These are phyloP conservation scores for Wallacemonas collosoma DNA, from an alignment of 208 protist species.

Conservation along the genomic window DNA sequence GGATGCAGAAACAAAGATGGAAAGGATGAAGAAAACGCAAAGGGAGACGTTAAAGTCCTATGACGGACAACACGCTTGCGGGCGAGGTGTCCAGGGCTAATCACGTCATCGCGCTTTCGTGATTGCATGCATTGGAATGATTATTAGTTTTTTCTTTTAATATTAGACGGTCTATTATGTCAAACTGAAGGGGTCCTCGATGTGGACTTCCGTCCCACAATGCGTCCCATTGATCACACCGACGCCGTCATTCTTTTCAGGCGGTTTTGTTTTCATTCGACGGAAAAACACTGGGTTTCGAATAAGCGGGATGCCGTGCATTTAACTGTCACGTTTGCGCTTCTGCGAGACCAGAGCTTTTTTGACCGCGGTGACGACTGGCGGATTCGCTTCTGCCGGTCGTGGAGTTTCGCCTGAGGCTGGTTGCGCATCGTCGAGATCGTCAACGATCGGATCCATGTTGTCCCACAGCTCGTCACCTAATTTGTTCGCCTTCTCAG, in stretches of 20 bases:
- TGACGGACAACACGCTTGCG: too few relatives aligned
- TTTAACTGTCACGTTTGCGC: conserved; percentile 10
- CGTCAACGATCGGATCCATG: conserved; percentile 85
- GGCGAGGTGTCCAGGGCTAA: too few relatives aligned
- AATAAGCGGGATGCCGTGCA: too few relatives aligned
- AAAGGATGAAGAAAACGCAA: conserved; percentile 15
- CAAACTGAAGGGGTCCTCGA: too few relatives aligned
- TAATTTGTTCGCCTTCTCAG: conserved; percentile 54
- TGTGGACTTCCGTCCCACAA: too few relatives aligned
- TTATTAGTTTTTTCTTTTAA: too few relatives aligned
- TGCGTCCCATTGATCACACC: too few relatives aligned
- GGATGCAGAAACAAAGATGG: conserved; percentile 9
- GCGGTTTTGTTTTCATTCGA: neutral
- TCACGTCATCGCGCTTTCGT: too few relatives aligned
- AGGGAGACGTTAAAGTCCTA: neutral
- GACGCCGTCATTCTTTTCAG: too few relatives aligned
- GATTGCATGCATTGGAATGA: too few relatives aligned
- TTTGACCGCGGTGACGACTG: neutral
- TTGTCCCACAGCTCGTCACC: conserved; percentile 84
- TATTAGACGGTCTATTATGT: too few relatives aligned
- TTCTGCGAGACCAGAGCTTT: neutral
- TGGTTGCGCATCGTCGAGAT: conserved; percentile 40
- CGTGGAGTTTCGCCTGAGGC: neutral
- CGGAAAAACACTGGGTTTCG: too few relatives aligned
- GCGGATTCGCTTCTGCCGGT: neutral